phyloP scores from a whole-genome alignment of 805 yeast genomes.

The Nakazawaea wyomingensis region DNA sequence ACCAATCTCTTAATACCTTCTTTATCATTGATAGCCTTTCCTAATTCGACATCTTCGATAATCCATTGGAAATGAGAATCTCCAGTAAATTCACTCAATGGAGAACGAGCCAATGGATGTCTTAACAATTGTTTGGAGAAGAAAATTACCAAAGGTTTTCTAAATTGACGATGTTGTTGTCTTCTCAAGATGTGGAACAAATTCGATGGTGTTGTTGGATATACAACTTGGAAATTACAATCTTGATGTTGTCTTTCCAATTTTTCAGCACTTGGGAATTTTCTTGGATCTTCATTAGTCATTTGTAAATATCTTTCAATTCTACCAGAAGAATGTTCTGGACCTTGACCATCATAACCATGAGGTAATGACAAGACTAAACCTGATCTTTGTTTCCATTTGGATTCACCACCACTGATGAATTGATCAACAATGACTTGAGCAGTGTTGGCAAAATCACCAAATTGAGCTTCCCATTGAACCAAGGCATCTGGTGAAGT shows the following conservation, averaged over 20 bases:
- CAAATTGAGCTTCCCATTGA: slow-evolving; percentile 99
- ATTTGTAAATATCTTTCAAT: slow-evolving; percentile 93
- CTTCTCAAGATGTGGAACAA: slow-evolving; percentile 95
- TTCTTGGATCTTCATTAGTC: slow-evolving; percentile 93
- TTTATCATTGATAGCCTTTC: slow-evolving; percentile 68
- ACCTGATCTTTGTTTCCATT: slow-evolving; percentile 99
- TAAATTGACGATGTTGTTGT: slow-evolving; percentile 99
- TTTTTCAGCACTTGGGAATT: slow-evolving; percentile 85
- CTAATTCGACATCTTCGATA: slow-evolving; percentile 86
- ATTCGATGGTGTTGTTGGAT: slow-evolving; percentile 97
- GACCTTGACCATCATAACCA: slow-evolving; percentile 99
- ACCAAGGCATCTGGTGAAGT: slow-evolving; percentile 96
- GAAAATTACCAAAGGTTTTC: slow-evolving; percentile 81
- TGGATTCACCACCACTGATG: slow-evolving; percentile 92
- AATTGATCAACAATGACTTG: slow-evolving; percentile 97
- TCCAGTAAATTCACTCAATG: slow-evolving; percentile 77
- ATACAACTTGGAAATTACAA: slow-evolving; percentile 95
- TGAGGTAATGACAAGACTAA: slow-evolving; percentile 93
- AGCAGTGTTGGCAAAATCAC: slow-evolving; percentile 99
- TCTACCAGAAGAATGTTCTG: slow-evolving; percentile 98
- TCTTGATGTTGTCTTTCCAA: slow-evolving; percentile 98
- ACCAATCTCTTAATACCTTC: slow-evolving; percentile 86
- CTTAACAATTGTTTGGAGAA: slow-evolving; percentile 93
- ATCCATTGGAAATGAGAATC: slow-evolving; percentile 94
- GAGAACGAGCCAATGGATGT: slow-evolving; percentile 95